Evolutionary conservation across 1,284 basidiomycete genomes (phyloP), one percentile per base, ranked within the genome.

Genomic region (Trametes sp.): DNA sequence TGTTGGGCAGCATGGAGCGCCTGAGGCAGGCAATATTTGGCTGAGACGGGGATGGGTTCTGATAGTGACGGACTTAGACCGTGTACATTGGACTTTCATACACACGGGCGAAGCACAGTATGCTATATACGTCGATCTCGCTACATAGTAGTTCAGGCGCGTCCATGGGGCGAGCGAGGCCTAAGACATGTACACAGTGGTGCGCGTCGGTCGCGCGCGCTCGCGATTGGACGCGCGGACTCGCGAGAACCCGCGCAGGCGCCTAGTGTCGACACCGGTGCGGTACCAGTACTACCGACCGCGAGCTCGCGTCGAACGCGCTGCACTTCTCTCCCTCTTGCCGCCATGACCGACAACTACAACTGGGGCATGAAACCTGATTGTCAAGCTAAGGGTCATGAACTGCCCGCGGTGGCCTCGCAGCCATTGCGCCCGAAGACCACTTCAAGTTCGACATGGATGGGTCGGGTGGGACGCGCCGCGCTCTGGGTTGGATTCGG

Each of bases 1-100:
- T 11, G 52, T 13, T 63, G 31, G 41, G 50, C 21, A 54, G 58
- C n/a, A 24, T 54, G n/a, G 33, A 16, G 13, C 58, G 28, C n/a
- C 24, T 56, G 2, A 21, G 14, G 14, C 29, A 56, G 8, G 44
- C 16, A 2, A 4, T 56, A 3, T 38, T 48, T 6, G 53, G 53
- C 11, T 54, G 52, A 54, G 50, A 44, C 21, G 24, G 16, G 33
- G 16, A n/a, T 19, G 16, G n/a, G n/a, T n/a, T n/a, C n/a, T n/a
- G n/a, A n/a, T n/a, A n/a, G n/a, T n/a, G n/a, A n/a, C n/a, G n/a
- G n/a, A n/a, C n/a, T n/a, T n/a, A n/a, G n/a, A n/a, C n/a, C n/a
- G 31, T 11, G 31, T 11, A 11, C 31, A 11, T 33, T 11, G 31
- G 26, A 48, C 46, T 29, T 28, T 2, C 46, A 28, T 48, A 24